Evolutionary conservation across 169 alveolate genomes (phyloP), one percentile per base, ranked within the genome.

Genomic region (Eimeria tenella): DNA sequence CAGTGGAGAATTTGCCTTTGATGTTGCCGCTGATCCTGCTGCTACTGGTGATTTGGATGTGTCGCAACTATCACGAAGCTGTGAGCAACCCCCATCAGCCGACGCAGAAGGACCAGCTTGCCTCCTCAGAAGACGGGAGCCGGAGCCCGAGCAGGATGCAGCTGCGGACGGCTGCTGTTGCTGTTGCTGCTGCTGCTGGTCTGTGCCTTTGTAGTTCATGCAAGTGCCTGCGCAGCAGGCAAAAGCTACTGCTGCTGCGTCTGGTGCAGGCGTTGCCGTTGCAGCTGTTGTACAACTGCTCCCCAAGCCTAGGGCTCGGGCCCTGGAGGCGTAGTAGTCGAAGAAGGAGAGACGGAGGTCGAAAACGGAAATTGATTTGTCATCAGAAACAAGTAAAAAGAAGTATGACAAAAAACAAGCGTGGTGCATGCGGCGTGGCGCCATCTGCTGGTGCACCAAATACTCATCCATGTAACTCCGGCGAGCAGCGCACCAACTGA

Each of bases 401-500:
- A 83, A 83, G 53, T 25, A 42, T 3, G 77, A 83, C 19, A 70
- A 83, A 62, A 83, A 83, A 17, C 91, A 62, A 9, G 91, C 91
- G 49, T 83, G 91, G 19, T 83, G 74, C 63, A 83, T 50, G 21
- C 79, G 91, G 7, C 91, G 91, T 4, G 91, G 91, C 79, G 79
- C 91, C 5, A 70, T 56, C 62, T 60, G 74, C 19, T 70, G 62
- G 50, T 60, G 68, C 17, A 83, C 91, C 62, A 83, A 31, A 56
- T n/a, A 83, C 62, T 83, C 91, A 42, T 83, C 91, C 91, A 83
- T 83, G 79, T 83, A 83, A 19, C 91, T 83, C 52, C 91, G 91
- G 25, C 91, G 74, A 7, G 91, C 91, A 60, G 77, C 91, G 31
- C 91, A 83, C 91, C 91, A 83, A n/a, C 91, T 83, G 91, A 74